Evolutionary conservation across 1,284 basidiomycete genomes (phyloP).

Genomic region (Trichosporon coremiiforme): DNA sequence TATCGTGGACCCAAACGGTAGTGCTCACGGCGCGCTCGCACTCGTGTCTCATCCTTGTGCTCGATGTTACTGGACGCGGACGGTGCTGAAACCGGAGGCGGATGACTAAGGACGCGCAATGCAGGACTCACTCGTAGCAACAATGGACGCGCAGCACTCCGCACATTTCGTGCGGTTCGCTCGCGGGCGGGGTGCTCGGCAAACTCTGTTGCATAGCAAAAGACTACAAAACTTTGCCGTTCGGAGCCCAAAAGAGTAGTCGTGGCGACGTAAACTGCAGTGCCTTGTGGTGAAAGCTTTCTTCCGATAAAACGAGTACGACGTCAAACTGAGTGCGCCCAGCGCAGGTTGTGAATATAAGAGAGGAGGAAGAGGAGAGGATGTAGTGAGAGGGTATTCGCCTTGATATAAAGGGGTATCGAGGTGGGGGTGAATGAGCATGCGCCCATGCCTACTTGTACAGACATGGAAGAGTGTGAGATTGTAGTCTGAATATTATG

Average conservation of each 20-base stretch:
- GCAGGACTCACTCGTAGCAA: too few species aligned
- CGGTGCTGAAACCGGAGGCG: too few species aligned
- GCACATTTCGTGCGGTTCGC: too few species aligned
- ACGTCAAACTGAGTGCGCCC: slow-evolving; percentile 10
- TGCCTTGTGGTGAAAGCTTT: slow-evolving; percentile 1
- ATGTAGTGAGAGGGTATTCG: background rate
- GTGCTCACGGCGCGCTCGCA: too few species aligned
- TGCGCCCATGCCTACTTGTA: background rate
- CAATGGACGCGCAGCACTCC: too few species aligned
- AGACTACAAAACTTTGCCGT: background rate
- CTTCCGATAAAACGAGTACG: slow-evolving; percentile 12
- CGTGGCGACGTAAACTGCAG: slow-evolving; percentile 12
- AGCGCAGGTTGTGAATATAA: background rate
- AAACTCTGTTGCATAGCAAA: slow-evolving; percentile 8
- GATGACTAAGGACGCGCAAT: too few species aligned
- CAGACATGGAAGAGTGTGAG: background rate
- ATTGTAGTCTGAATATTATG: background rate
- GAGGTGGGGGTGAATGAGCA: slow-evolving; percentile 9
- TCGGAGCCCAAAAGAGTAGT: slow-evolving; percentile 11
- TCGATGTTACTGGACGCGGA: too few species aligned
- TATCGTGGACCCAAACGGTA: too few species aligned
- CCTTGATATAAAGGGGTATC: slow-evolving; percentile 10
- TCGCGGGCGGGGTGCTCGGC: background rate
- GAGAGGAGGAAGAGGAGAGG: background rate
- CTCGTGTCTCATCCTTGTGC: too few species aligned